A percentile compares a stretch with the other conserved stretches of the same genome.
Conservation (phyloP, 139 green algal species). For the Chlorella sp. region DNA sequence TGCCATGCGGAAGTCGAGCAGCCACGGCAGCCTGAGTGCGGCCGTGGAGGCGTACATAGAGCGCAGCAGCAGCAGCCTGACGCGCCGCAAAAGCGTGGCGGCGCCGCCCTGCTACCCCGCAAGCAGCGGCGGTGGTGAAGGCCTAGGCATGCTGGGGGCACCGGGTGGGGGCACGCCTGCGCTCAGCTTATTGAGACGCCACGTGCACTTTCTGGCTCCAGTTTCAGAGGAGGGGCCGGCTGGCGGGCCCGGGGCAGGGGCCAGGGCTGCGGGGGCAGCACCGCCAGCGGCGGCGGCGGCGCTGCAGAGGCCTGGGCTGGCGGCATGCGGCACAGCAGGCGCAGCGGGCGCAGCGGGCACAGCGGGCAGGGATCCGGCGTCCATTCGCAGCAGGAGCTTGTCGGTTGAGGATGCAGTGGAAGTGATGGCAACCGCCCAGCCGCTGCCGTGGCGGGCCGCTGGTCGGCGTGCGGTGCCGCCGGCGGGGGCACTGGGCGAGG, state of each 20-base stretch:
- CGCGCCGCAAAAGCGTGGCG: background rate
- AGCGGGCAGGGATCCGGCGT: background rate
- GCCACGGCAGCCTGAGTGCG: background rate
- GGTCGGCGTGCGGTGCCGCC: background rate
- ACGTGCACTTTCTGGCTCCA: background rate
- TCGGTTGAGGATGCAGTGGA: background rate
- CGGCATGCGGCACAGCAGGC: background rate
- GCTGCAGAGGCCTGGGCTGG: background rate
- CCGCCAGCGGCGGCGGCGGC: background rate
- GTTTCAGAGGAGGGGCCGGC: background rate
- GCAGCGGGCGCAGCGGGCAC: background rate
- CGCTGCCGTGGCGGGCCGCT: background rate
- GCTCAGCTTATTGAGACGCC: too few species aligned
- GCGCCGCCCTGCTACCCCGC: background rate
- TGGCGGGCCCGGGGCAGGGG: background rate
- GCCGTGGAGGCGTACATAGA: background rate
- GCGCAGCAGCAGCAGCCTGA: conserved; percentile 9
- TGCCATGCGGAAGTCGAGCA: conserved; percentile 4
- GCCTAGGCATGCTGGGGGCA: background rate
- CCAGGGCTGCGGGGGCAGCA: background rate
- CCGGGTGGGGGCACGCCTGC: too few species aligned
- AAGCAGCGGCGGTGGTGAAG: background rate
- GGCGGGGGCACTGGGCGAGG: background rate
- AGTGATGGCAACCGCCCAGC: background rate
- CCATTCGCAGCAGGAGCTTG: conserved; percentile 1